These are phyloP conservation scores for Isabelozyma rhagii DNA, from an alignment of 805 yeast species.

Conservation along the genomic window DNA sequence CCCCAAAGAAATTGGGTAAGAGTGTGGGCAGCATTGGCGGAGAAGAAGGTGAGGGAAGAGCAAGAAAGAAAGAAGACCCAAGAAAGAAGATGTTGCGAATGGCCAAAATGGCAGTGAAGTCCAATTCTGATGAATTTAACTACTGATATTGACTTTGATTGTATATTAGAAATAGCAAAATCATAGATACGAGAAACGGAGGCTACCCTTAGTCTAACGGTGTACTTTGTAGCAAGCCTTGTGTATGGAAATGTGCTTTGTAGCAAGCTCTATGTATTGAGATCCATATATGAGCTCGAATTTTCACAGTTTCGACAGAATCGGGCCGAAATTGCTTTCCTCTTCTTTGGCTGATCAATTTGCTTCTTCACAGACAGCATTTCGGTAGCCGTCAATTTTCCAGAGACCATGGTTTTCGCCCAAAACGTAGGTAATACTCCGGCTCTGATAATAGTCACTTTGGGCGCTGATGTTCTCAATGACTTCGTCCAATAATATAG, in stretches of 20 bases:
- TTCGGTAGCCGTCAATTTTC: conserved; percentile 31
- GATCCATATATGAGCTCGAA: too few species aligned
- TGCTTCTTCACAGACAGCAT: conserved; percentile 6
- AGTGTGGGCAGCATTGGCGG: conserved; percentile 17
- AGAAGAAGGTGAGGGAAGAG: conserved; percentile 17
- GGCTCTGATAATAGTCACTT: conserved; percentile 56
- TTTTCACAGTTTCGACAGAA: too few species aligned
- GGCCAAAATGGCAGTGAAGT: conserved; percentile 66
- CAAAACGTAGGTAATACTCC: conserved; percentile 60
- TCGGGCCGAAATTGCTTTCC: too few species aligned
- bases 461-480: conserved; percentile 63
- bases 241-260: too few species aligned
- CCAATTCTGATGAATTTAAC: conserved; percentile 74
- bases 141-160: conserved; percentile 21
- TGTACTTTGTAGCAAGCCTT: too few species aligned
- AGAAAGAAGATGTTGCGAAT: conserved; percentile 70
- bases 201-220: too few species aligned
- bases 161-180: neutral
- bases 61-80: conserved; percentile 57
- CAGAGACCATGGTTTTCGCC: conserved; percentile 81
- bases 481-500: conserved; percentile 75
- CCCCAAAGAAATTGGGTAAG: conserved; percentile 77
- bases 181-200: too few species aligned
- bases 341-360: too few species aligned
- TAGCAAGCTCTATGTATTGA: too few species aligned